A percentile compares a stretch with the other conserved stretches of the same genome.
These are phyloP conservation scores for Arabidopsis arenosa DNA, from an alignment of 345 rosid species.

Conservation along the genomic window DNA sequence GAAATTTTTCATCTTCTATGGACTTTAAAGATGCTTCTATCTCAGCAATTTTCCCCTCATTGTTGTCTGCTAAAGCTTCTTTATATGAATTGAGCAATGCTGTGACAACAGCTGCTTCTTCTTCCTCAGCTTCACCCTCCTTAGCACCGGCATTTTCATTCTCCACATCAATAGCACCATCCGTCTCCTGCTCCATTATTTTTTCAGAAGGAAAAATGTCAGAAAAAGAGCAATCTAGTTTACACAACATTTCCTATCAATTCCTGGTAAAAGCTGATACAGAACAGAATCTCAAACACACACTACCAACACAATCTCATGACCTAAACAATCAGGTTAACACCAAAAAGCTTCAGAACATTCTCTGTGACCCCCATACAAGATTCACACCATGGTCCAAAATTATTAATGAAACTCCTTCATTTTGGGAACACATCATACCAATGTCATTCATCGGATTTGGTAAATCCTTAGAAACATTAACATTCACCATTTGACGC, in stretches of 20 bases:
- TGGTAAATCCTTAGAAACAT: background rate
- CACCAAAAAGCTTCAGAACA: background rate
- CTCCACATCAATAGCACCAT: conserved; percentile 56
- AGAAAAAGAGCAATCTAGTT: conserved; percentile 1
- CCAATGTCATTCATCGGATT: background rate
- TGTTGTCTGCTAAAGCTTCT: conserved; percentile 71
- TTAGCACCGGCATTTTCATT: conserved; percentile 50
- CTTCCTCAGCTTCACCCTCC: conserved; percentile 54
- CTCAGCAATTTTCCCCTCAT: conserved; percentile 65
- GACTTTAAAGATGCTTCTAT: conserved; percentile 71
- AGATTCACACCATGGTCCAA: background rate
- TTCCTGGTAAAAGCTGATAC: background rate
- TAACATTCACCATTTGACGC: background rate
- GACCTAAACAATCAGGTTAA: background rate
- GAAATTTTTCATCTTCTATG: conserved; percentile 67
- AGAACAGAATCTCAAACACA: conserved; percentile 11
- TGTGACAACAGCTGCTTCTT: conserved; percentile 53
- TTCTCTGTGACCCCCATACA: background rate
- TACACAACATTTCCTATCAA: background rate
- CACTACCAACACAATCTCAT: conserved; percentile 2
- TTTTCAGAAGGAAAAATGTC: conserved; percentile 31
- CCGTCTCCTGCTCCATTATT: conserved; percentile 63
- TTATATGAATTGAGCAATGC: conserved; percentile 61
- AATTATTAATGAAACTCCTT: background rate
- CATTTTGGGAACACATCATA: background rate